These are phyloP conservation scores for Colletotrichum sp. DNA, from an alignment of 2,329 filamentous ascomycete species.

Conservation along the genomic window DNA sequence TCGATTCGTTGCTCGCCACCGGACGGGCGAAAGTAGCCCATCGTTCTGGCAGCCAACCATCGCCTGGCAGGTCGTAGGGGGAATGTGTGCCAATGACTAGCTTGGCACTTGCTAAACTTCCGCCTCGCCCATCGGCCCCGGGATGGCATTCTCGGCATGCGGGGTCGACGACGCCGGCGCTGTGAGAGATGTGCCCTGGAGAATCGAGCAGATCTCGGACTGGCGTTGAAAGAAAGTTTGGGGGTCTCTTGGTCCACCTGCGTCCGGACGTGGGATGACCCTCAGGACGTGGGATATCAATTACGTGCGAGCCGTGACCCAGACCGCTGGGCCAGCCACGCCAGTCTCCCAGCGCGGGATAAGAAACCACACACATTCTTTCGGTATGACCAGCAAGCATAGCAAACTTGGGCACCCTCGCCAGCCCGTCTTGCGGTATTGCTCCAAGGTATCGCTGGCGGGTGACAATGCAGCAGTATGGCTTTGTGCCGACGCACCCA, in stretches of 20 bases:
- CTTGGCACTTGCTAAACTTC: neutral
- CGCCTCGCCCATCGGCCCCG: neutral
- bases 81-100: neutral
- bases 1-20: neutral
- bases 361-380: neutral
- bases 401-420: neutral
- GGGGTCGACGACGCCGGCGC: neutral
- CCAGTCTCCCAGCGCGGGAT: neutral
- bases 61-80: neutral
- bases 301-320: slow-evolving; percentile 6
- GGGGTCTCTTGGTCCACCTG: slow-evolving; percentile 18
- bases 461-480: neutral
- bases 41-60: neutral
- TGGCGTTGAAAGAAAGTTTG: slow-evolving; percentile 23
- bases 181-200: neutral
- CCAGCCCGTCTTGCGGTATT: neutral
- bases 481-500: neutral
- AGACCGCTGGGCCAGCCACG: slow-evolving; percentile 4
- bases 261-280: slow-evolving; percentile 19
- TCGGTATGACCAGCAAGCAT: neutral
- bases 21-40: neutral
- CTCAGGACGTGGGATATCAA: neutral
- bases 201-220: neutral
- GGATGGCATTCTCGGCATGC: neutral
- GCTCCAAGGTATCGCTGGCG: neutral